These are phyloP conservation scores for Saccharomycopsis malanga DNA, from an alignment of 805 yeast genomes.

Conservation along the genomic window DNA sequence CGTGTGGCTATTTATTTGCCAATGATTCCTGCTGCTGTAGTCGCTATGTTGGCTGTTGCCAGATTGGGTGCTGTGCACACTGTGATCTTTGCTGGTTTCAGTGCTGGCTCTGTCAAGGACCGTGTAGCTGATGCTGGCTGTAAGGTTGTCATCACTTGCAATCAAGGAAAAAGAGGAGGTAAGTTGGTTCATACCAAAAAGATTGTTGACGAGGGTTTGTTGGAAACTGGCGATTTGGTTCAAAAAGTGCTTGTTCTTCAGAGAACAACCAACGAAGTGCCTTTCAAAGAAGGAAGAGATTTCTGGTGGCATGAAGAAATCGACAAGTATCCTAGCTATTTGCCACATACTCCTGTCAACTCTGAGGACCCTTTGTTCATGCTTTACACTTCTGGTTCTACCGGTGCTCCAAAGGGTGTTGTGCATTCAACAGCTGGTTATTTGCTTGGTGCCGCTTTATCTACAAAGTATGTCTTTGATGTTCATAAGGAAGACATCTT, in stretches of 20 bases:
- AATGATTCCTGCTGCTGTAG: conserved; percentile 94
- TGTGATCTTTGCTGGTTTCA: conserved; percentile 94
- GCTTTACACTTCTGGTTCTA: conserved; percentile 95
- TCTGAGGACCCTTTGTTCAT: conserved; percentile 94
- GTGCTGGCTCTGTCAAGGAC: conserved; percentile 86
- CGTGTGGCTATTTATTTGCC: conserved; percentile 95
- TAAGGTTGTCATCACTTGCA: conserved; percentile 84
- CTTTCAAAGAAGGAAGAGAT: conserved; percentile 76
- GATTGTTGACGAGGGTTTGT: conserved; percentile 91
- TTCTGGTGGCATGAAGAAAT: conserved; percentile 93
- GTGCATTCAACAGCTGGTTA: conserved; percentile 94
- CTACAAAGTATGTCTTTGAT: conserved; percentile 91
- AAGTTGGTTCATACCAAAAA: conserved; percentile 86
- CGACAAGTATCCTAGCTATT: conserved; percentile 72
- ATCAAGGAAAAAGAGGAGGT: conserved; percentile 94
- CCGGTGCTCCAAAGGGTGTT: conserved; percentile 98
- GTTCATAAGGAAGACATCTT: conserved; percentile 80
- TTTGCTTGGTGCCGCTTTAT: conserved; percentile 83
- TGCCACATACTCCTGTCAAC: conserved; percentile 80
- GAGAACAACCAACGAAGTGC: conserved; percentile 69
- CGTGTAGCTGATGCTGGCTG: conserved; percentile 85
- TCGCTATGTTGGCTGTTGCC: conserved; percentile 88
- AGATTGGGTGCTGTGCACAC: conserved; percentile 96
- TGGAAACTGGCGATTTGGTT: conserved; percentile 56
- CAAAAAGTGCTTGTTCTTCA: conserved; percentile 79